Conservation (phyloP, 441 rosid genomes). For the Euphorbia schlechtendalii region DNA sequence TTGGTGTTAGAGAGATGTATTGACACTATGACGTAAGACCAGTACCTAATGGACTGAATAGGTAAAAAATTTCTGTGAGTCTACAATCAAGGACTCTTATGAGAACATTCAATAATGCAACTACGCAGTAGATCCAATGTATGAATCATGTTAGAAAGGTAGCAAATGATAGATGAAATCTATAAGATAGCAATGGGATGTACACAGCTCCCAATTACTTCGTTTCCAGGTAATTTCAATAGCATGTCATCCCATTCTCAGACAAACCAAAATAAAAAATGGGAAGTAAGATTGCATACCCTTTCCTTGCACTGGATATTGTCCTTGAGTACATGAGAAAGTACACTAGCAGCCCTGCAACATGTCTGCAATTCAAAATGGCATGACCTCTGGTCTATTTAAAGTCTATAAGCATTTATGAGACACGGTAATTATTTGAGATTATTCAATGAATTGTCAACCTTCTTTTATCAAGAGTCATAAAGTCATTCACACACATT, state of each 20-base stretch:
- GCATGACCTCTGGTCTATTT: conserved; percentile 14
- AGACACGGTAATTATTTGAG: background rate
- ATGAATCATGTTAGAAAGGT: background rate
- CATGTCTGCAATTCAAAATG: conserved; percentile 54
- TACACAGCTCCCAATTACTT: background rate
- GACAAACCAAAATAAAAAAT: conserved; percentile 4
- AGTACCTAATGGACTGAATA: background rate
- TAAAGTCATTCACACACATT: conserved; percentile 12
- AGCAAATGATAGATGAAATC: conserved; percentile 1
- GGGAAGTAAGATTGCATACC: conserved; percentile 38
- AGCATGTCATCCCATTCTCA: conserved; percentile 8
- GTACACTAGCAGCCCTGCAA: conserved; percentile 95
- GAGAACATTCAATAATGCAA: background rate
- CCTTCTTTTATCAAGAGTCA: conserved; percentile 4
- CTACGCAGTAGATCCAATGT: background rate
- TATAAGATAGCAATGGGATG: background rate
- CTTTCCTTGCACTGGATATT: conserved; percentile 81
- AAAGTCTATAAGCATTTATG: conserved; percentile 6
- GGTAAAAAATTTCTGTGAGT: background rate
- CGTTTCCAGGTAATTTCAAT: background rate
- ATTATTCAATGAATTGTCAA: conserved; percentile 3
- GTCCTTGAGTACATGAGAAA: conserved; percentile 75
- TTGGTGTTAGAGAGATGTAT: background rate
- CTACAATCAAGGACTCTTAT: background rate
- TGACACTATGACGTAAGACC: background rate